Percentiles rank a stretch among this genome's conserved stretches.
Conservation (phyloP, 2,329 filamentous ascomycete genomes). For the Diatrype stigma region DNA sequence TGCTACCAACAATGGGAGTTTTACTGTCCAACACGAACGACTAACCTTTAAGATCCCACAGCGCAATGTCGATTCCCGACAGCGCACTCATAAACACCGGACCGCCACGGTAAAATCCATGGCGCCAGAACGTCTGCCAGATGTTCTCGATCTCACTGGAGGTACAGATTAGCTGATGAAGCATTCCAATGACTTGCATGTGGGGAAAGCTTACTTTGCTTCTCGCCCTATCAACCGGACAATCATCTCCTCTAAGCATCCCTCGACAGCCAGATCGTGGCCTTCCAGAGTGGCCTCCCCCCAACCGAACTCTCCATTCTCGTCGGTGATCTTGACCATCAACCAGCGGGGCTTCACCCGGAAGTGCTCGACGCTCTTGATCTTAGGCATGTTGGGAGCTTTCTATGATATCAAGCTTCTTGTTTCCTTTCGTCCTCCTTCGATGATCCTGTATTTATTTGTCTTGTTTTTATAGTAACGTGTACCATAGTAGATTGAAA, state of each 20-base stretch:
- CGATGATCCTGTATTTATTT: too few relatives aligned
- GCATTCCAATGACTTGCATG: background rate
- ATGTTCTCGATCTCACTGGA: conserved; percentile 69
- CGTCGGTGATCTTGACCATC: conserved; percentile 68
- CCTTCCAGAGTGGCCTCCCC: conserved; percentile 68
- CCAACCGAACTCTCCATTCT: conserved; percentile 60
- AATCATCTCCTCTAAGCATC: conserved; percentile 61
- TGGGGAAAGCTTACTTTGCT: conserved; percentile 50
- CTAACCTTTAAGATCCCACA: conserved; percentile 65
- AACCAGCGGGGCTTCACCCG: conserved; percentile 68
- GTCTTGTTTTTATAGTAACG: too few relatives aligned
- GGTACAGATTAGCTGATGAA: background rate
- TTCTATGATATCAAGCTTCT: too few relatives aligned
- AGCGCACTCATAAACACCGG: conserved; percentile 74
- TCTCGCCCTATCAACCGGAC: conserved; percentile 59
- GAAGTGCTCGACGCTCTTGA: conserved; percentile 64
- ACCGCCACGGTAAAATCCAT: conserved; percentile 68
- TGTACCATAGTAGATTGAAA: too few relatives aligned
- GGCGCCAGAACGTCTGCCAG: conserved; percentile 67
- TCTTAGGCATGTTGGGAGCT: conserved; percentile 47
- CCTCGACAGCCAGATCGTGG: conserved; percentile 66
- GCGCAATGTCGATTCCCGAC: conserved; percentile 68
- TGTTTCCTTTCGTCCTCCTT: too few relatives aligned
- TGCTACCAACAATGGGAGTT: too few relatives aligned
- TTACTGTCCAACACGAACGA: too few relatives aligned